Base-by-base conservation (phyloP, 768 basidiomycete genomes). In the Asterophora parasitica region DNA sequence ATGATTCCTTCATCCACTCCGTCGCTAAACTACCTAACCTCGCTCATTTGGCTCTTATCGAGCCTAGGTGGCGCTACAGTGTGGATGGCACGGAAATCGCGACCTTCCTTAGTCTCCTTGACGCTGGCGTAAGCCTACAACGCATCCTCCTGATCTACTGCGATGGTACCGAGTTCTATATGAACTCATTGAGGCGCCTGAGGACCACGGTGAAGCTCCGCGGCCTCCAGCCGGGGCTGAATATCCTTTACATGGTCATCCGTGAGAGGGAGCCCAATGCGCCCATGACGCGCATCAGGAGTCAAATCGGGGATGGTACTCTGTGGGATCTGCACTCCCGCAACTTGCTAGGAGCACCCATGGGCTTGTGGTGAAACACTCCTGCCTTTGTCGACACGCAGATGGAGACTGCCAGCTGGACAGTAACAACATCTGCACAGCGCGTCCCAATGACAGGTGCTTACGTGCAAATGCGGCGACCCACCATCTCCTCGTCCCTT, bases 21-120 rank as follows among this genome's bases (percentile, higher is more conserved):
- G 34, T 56, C 17, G 11, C 17, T 17, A 28, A 48, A 4, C 35
- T 53, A 13, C 43, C 52, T 16, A n/a, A 40, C 15, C 48, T 52
- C 9, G 32, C 52, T 4, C 48, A 53, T 35, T 19, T 53, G n/a
- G 49, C 49, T 13, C 42, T 53, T n/a, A 51, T 53, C 23, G 55
- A 56, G 40, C 46, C 55, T 3, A 38, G 49, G 43, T 56, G 55
- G 55, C 39, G 40, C 26, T 53, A 56, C 32, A 46, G 49, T 17
- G 27, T 13, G 7, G 52, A 53, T 26, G 52, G 51, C 39, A 56
- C 55, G 13, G 55, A 56, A 39, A 44, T 39, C 1, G 51, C 45
- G 15, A 40, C 46, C 19, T 56, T 56, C 46, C 31, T 44, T n/a
- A 17, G 34, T 15, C 32, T 56, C 16, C 30, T 56, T 26, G 19